These are phyloP conservation scores for Penicillium nordicum DNA, from an alignment of 2,329 filamentous ascomycete species.

Conservation along the genomic window DNA sequence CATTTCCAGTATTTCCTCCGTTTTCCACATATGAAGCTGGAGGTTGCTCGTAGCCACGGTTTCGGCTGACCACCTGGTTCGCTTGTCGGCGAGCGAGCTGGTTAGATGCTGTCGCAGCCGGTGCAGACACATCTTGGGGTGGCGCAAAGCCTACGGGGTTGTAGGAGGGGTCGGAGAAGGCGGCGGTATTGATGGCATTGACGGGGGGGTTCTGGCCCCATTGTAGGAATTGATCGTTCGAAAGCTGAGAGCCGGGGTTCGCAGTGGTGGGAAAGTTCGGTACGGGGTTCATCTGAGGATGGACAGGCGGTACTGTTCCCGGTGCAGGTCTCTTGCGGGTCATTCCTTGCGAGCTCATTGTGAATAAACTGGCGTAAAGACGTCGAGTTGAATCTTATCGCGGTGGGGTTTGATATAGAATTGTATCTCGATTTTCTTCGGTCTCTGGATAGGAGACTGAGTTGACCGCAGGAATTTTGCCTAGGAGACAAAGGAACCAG, in stretches of 20 bases:
- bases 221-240: slow-evolving; percentile 53
- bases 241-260: slow-evolving; percentile 44
- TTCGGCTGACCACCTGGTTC: slow-evolving; percentile 35
- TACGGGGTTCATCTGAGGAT: slow-evolving; percentile 53
- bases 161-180: slow-evolving; percentile 44
- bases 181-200: slow-evolving; percentile 25
- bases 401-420: neutral
- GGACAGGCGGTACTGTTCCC: slow-evolving; percentile 63
- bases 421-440: neutral
- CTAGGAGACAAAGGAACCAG: slow-evolving; percentile 7
- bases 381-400: slow-evolving; percentile 8
- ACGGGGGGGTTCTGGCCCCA: slow-evolving; percentile 50
- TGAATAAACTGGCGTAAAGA: slow-evolving; percentile 8
- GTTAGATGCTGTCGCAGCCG: slow-evolving; percentile 39
- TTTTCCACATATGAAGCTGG: slow-evolving; percentile 30
- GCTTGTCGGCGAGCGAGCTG: slow-evolving; percentile 42
- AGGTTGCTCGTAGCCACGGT: slow-evolving; percentile 39
- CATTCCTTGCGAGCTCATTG: slow-evolving; percentile 43
- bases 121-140: slow-evolving; percentile 51
- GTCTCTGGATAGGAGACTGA: neutral
- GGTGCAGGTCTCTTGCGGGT: slow-evolving; percentile 71
- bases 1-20: slow-evolving; percentile 16
- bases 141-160: slow-evolving; percentile 33
- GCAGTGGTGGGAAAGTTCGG: slow-evolving; percentile 43
- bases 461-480: neutral